A percentile compares a stretch with the other conserved stretches of the same genome.
Conservation (phyloP, 495 filamentous ascomycete species). For the Hypoxylon subgilvum region DNA sequence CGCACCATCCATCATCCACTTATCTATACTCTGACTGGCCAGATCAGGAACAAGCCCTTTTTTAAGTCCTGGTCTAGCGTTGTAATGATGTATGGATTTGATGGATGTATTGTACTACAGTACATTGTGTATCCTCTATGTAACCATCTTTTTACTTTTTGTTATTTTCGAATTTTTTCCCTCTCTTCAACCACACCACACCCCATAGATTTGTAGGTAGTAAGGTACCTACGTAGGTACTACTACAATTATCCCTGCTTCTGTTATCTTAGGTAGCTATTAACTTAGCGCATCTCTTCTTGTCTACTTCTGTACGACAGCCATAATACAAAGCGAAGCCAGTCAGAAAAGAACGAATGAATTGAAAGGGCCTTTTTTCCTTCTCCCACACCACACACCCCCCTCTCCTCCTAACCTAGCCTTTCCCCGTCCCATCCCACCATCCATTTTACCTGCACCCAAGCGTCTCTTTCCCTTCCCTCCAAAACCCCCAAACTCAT, state of each 20-base stretch:
- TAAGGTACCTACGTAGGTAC: too few species aligned
- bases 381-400: conserved; percentile 34
- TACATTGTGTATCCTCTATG: conserved; percentile 11
- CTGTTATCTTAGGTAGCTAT: too few species aligned
- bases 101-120: too few species aligned
- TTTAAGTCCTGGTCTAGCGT: too few species aligned
- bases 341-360: conserved; percentile 28
- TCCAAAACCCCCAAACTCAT: conserved; percentile 33
- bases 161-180: too few species aligned
- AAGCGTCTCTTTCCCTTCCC: conserved; percentile 29
- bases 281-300: neutral
- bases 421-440: conserved; percentile 26
- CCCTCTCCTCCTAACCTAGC: conserved; percentile 26
- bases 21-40: conserved; percentile 27
- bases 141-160: conserved; percentile 12
- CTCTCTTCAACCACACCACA: conserved; percentile 1
- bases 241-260: too few species aligned
- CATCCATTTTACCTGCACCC: conserved; percentile 8
- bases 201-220: too few species aligned
- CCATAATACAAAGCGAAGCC: conserved; percentile 20
- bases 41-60: conserved; percentile 40
- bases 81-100: too few species aligned
- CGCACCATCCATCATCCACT: conserved; percentile 23
- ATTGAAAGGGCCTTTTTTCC: conserved; percentile 30
- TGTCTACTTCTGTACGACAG: conserved; percentile 22